A percentile compares a stretch with the other conserved stretches of the same genome.
These are phyloP conservation scores for Talaromyces atroroseus DNA, from an alignment of 2,329 filamentous ascomycete genomes.

Conservation along the genomic window DNA sequence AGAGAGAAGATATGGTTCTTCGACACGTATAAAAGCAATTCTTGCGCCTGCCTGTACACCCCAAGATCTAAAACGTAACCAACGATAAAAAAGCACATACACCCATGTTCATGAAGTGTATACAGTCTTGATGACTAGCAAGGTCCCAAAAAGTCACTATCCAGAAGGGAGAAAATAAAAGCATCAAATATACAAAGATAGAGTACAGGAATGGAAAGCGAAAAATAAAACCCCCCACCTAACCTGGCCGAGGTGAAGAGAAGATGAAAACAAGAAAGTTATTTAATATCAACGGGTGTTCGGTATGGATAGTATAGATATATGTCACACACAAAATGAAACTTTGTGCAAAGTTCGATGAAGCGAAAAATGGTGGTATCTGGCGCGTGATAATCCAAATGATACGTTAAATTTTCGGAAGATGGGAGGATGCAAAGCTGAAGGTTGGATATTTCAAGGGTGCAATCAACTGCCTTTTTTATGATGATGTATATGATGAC, in stretches of 20 bases:
- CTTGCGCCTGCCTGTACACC: conserved; percentile 5
- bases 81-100: neutral
- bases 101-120: neutral
- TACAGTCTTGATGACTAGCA: neutral
- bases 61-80: neutral
- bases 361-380: neutral
- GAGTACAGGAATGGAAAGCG: neutral
- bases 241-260: neutral
- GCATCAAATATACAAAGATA: neutral
- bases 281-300: neutral
- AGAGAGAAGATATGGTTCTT: neutral
- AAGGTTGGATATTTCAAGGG: neutral
- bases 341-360: neutral
- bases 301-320: neutral
- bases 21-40: neutral
- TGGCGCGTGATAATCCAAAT: neutral
- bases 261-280: neutral
- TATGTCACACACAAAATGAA: neutral
- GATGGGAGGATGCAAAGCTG: neutral
- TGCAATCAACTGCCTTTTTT: neutral
- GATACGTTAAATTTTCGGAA: neutral
- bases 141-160: neutral
- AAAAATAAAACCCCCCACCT: no score
- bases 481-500: conserved; percentile 3
- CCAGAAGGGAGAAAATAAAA: neutral